phyloP scores from a whole-genome alignment of 306 rosid genomes.

The Quillaja saponaria region DNA sequence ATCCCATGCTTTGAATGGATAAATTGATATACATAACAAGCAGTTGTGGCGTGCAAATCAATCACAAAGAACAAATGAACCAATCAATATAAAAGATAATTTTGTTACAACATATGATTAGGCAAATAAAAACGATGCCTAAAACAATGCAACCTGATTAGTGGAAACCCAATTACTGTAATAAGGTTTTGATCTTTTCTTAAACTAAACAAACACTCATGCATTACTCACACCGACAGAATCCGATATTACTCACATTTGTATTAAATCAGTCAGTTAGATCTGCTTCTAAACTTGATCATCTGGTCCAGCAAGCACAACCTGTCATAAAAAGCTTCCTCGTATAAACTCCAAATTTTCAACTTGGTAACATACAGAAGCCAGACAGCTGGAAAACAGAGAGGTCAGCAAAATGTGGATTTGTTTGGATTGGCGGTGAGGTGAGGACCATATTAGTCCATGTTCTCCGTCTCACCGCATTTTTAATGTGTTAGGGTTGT shows the following conservation, averaged over 20 bases:
- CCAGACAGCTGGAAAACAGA: conserved; percentile 2
- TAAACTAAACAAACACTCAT: conserved; percentile 51
- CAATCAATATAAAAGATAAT: conserved; percentile 46
- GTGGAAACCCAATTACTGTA: conserved; percentile 57
- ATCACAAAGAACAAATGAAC: conserved; percentile 73
- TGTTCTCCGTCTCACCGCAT: too few relatives aligned
- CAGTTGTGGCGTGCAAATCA: conserved; percentile 34
- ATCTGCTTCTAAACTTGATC: conserved; percentile 70
- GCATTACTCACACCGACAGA: conserved; percentile 49
- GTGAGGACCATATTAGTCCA: neutral
- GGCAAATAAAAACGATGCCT: conserved; percentile 92
- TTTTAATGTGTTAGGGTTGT: too few relatives aligned
- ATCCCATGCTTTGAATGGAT: conserved; percentile 13
- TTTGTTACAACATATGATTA: conserved; percentile 67
- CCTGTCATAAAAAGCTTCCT: conserved; percentile 47
- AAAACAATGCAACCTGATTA: conserved; percentile 78
- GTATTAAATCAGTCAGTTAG: conserved; percentile 43
- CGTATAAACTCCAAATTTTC: conserved; percentile 3
- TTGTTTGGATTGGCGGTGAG: too few relatives aligned
- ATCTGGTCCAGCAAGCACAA: conserved; percentile 91
- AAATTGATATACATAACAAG: too few relatives aligned
- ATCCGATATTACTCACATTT: conserved; percentile 48
- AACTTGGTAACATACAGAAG: neutral
- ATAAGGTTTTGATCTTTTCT: conserved; percentile 37
- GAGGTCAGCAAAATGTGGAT: neutral